Base-by-base conservation (phyloP, 208 protist genomes). In the Leishmania major region DNA sequence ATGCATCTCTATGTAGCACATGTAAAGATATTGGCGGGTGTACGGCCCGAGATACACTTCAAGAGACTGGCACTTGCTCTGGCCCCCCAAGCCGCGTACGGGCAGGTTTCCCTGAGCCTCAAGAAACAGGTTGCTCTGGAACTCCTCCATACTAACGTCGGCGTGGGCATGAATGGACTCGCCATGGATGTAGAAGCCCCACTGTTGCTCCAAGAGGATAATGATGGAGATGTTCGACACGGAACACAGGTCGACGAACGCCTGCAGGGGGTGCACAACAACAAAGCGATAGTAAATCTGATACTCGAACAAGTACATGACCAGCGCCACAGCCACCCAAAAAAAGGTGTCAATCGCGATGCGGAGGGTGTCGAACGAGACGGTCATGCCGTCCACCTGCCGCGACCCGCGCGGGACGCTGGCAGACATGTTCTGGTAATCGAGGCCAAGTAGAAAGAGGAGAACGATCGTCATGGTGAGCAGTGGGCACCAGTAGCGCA, bases 151-250 rank as follows among this genome's bases (percentile, higher is more conserved):
- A 78, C 90, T 94, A 22, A 96, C 91, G 80, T 98, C 96, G 3
- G 94, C 88, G 87, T 96, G 88, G 2, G 90, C 88, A 84, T 98
- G 91, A 75, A 98, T 93, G 51, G 93, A 96, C 79, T 97, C 91
- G 62, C 95, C 96, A 80, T 98, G 95, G 55, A 98, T 94, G 87
- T 98, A 98, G 77, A 94, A 98, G 3, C 95, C 95, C 77, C 87
- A 96, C 79, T 94, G 84, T 31, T 85, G 84, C 85, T 98, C 95
- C 59, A 92, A 81, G 53, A 98, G 79, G 49, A 98, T 89, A 72
- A 98, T 90, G 70, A 98, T 85, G 57, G 92, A 96, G 69, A 98
- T 93, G 85, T 98, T 98, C 25, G 95, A 93, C 28, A 98, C 90
- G 53, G 95, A 98, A 85, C 93, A 97, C 45, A 97, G 84, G 82